phyloP scores from a whole-genome alignment of 2,329 filamentous ascomycete genomes.

The Sporothrix phasma region DNA sequence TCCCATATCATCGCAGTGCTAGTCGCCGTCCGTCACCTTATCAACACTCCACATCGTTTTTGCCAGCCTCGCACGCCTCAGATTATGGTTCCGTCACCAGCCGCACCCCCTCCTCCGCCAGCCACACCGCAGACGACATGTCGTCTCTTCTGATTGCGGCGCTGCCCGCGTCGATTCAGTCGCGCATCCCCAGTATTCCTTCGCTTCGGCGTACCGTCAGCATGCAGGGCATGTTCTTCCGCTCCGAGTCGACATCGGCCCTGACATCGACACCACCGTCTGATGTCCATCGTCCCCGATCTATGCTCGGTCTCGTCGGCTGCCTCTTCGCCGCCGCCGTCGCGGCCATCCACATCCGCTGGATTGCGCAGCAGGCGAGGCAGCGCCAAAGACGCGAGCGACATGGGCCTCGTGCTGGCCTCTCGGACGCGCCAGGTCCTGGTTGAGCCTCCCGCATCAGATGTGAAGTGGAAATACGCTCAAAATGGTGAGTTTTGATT shows the following conservation, averaged over 20 bases:
- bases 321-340: constrained; percentile 11
- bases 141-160: constrained; percentile 17
- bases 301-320: not conserved
- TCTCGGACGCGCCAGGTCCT: not conserved
- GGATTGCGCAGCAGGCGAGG: not conserved
- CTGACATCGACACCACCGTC: not conserved
- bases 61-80: not conserved
- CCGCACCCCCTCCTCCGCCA: not conserved
- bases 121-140: constrained; percentile 5
- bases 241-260: constrained; percentile 6
- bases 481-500: constrained; percentile 14
- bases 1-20: no score
- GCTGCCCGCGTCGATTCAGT: constrained; percentile 22
- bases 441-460: not conserved
- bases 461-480: constrained; percentile 20
- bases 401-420: constrained; percentile 12
- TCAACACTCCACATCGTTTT: not conserved
- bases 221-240: constrained; percentile 11
- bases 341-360: constrained; percentile 10
- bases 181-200: constrained; percentile 18
- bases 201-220: constrained; percentile 16
- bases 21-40: no score
- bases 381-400: constrained; percentile 3
- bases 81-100: not conserved
- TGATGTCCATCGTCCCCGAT: not conserved